Conservation (phyloP, 2,329 filamentous ascomycete genomes). For the Aspergillus quadricinctus region DNA sequence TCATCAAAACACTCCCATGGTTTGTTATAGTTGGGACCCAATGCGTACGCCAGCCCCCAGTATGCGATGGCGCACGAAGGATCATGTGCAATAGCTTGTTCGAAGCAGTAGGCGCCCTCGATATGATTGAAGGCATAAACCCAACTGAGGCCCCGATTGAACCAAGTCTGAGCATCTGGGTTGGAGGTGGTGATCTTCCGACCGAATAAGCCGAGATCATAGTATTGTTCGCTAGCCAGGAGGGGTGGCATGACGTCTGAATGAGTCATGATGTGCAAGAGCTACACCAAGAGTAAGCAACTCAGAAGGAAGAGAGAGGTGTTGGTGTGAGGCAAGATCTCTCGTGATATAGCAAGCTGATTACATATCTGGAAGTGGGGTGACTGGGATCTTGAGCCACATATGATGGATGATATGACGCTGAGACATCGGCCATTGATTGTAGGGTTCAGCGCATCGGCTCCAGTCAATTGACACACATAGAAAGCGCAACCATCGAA, state of each 20-base stretch:
- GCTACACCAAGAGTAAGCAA: neutral
- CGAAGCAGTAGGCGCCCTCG: slow-evolving; percentile 40
- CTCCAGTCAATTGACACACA: too few relatives aligned
- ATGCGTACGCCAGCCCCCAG: slow-evolving; percentile 48
- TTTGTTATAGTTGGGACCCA: slow-evolving; percentile 53
- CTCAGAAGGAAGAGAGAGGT: neutral
- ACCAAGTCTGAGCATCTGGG: slow-evolving; percentile 34
- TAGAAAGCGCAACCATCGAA: too few relatives aligned
- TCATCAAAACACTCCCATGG: slow-evolving; percentile 48
- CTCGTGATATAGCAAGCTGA: neutral
- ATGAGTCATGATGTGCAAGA: neutral
- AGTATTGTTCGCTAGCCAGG: slow-evolving; percentile 20
- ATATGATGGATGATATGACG: neutral
- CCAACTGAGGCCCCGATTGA: slow-evolving; percentile 36
- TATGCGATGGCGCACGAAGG: slow-evolving; percentile 43
- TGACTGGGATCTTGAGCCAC: neutral
- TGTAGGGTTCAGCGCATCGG: too few relatives aligned
- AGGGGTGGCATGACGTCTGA: neutral
- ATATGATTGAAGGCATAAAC: slow-evolving; percentile 39
- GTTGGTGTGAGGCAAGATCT: too few relatives aligned
- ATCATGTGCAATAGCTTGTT: slow-evolving; percentile 41
- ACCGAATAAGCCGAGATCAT: slow-evolving; percentile 32
- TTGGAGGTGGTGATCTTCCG: slow-evolving; percentile 29
- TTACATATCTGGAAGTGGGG: neutral
- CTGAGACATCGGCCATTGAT: neutral